Evolutionary conservation across 2,329 filamentous ascomycete genomes (phyloP).

Genomic region (Calycina herbarum): DNA sequence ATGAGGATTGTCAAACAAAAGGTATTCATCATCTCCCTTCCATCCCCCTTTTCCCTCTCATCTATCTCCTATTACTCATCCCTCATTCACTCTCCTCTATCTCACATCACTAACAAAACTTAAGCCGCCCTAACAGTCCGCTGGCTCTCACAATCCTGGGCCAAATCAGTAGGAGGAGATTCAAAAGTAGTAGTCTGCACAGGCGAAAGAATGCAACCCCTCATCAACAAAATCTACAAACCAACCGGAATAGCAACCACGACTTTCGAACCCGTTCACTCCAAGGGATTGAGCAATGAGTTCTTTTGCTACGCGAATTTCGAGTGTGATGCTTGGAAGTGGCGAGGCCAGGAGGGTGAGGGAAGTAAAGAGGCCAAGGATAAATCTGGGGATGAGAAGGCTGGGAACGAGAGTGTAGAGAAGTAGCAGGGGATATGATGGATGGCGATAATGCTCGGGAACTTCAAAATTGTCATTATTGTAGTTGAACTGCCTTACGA

Average conservation of each 20-base stretch:
- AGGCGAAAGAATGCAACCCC: conserved; percentile 70
- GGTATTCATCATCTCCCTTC: conserved; percentile 43
- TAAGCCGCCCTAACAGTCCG: conserved; percentile 70
- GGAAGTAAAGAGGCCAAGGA: conserved; percentile 49
- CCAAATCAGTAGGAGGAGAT: neutral
- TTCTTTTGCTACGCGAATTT: conserved; percentile 81
- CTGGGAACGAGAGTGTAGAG: neutral
- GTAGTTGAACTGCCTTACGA: neutral
- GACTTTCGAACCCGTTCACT: conserved; percentile 67
- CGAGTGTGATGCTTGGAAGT: conserved; percentile 57
- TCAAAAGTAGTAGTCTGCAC: conserved; percentile 65
- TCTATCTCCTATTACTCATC: neutral
- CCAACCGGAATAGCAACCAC: conserved; percentile 64
- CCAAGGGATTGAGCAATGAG: conserved; percentile 75
- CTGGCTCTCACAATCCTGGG: conserved; percentile 61
- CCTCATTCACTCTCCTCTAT: neutral
- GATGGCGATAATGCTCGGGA: neutral
- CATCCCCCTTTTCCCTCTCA: too few relatives aligned
- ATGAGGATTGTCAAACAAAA: conserved; percentile 79
- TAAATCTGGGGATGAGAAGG: conserved; percentile 17
- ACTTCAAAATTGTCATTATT: neutral
- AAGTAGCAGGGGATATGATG: neutral
- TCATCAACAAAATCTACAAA: conserved; percentile 68
- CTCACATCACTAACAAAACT: conserved; percentile 7
- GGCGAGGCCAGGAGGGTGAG: conserved; percentile 20